phyloP scores from a whole-genome alignment of 768 basidiomycete species.

The Leucocoprinus birnbaumii region DNA sequence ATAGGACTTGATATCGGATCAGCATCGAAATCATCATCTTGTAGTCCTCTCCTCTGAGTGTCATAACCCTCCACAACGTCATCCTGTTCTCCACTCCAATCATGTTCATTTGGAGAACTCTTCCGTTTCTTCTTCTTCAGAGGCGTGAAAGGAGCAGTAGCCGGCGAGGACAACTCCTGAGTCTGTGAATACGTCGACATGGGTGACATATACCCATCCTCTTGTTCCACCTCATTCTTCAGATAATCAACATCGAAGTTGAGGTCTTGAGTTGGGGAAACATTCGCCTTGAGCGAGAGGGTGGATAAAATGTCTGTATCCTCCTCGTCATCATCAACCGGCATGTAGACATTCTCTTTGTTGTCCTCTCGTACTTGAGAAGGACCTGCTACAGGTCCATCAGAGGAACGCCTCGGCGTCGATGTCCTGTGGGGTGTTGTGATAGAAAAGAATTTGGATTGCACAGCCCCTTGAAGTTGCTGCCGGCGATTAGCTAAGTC shows the following conservation, averaged over 20 bases:
- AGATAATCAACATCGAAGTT: conserved; percentile 37
- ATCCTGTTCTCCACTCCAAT: conserved; percentile 11
- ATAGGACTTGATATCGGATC: conserved; percentile 27
- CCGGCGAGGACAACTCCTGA: conserved; percentile 68
- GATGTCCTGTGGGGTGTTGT: conserved; percentile 7
- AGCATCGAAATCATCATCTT: conserved; percentile 21
- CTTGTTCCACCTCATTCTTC: conserved; percentile 56
- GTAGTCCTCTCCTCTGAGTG: not conserved
- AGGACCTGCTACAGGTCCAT: conserved; percentile 25
- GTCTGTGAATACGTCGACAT: conserved; percentile 50
- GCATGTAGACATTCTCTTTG: conserved; percentile 41
- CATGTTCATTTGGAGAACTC: not conserved
- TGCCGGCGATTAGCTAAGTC: conserved; percentile 54
- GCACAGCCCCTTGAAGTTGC: conserved; percentile 19
- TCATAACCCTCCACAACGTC: not conserved
- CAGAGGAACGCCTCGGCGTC: conserved; percentile 17
- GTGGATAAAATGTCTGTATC: conserved; percentile 13
- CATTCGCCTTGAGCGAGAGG: conserved; percentile 20
- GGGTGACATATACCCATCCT: conserved; percentile 84
- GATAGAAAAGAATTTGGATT: conserved; percentile 37
- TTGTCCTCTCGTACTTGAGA: conserved; percentile 29
- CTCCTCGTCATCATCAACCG: conserved; percentile 24
- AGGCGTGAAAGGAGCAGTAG: conserved; percentile 24
- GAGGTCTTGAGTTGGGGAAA: conserved; percentile 27
- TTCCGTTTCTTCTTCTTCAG: conserved; percentile 13